Evolutionary conservation across 768 basidiomycete species (phyloP).

Genomic region (Rhizopogon roseolus): DNA sequence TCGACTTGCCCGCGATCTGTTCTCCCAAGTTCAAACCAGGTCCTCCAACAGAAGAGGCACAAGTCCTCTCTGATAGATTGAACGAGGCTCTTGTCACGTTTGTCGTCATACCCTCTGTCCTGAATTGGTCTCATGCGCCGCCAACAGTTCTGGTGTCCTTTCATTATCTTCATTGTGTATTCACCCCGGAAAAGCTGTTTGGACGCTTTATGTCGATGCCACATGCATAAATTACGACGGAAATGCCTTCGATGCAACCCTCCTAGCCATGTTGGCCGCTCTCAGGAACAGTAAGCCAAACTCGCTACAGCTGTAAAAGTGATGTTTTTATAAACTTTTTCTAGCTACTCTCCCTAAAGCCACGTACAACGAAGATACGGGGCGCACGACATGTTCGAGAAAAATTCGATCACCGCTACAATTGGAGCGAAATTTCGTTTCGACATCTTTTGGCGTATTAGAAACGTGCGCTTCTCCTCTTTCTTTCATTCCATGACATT

Average conservation of each 20-base stretch:
- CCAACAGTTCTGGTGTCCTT: slow-evolving; percentile 57
- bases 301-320: background rate
- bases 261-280: slow-evolving; percentile 85
- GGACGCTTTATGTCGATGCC: slow-evolving; percentile 94
- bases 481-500: too few relatives aligned
- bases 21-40: slow-evolving; percentile 94
- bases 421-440: slow-evolving; percentile 18
- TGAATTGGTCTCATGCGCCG: background rate
- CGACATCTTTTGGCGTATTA: background rate
- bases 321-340: slow-evolving; percentile 1
- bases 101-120: slow-evolving; percentile 21
- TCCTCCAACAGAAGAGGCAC: slow-evolving; percentile 91
- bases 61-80: slow-evolving; percentile 80
- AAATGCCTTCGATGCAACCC: slow-evolving; percentile 86
- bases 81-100: slow-evolving; percentile 75
- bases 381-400: slow-evolving; percentile 57
- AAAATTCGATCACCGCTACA: slow-evolving; percentile 39
- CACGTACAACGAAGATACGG: slow-evolving; percentile 58
- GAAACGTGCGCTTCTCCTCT: background rate
- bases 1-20: slow-evolving; percentile 91
- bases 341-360: slow-evolving; percentile 70
- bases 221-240: slow-evolving; percentile 98
- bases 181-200: slow-evolving; percentile 72
- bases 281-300: slow-evolving; percentile 69
- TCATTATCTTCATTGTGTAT: slow-evolving; percentile 73